phyloP scores from a whole-genome alignment of 129 eudicot genomes.

The Arctium lappa region DNA sequence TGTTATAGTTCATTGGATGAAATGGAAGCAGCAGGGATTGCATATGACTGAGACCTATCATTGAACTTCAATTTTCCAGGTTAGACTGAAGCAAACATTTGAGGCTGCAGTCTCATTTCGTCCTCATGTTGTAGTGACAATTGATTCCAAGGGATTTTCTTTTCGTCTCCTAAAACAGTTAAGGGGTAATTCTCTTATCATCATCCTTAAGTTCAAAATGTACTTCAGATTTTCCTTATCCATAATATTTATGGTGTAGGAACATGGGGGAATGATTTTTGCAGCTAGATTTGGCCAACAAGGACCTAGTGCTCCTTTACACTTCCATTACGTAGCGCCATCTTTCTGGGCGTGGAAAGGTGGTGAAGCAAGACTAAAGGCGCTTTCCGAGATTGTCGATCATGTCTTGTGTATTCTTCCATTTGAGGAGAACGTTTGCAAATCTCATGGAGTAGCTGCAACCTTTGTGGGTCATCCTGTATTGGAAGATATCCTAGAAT shows the following conservation, averaged over 20 bases:
- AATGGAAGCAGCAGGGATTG: background rate
- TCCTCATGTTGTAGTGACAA: slow-evolving; percentile 88
- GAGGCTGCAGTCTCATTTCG: slow-evolving; percentile 62
- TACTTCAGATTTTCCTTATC: slow-evolving; percentile 15
- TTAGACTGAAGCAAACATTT: slow-evolving; percentile 61
- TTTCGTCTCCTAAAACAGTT: slow-evolving; percentile 77
- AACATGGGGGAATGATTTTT: slow-evolving; percentile 55
- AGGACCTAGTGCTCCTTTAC: slow-evolving; percentile 47
- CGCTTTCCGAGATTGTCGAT: slow-evolving; percentile 71
- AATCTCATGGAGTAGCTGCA: slow-evolving; percentile 60
- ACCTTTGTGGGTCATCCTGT: slow-evolving; percentile 97
- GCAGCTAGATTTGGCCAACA: slow-evolving; percentile 70
- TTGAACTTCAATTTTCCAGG: slow-evolving; percentile 41
- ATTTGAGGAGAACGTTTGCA: slow-evolving; percentile 75
- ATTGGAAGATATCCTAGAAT: slow-evolving; percentile 69
- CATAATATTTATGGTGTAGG: slow-evolving; percentile 48
- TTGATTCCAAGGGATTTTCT: slow-evolving; percentile 92
- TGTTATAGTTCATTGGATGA: background rate
- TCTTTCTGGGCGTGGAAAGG: slow-evolving; percentile 99
- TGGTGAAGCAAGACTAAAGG: slow-evolving; percentile 80
- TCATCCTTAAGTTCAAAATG: background rate
- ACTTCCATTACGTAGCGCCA: slow-evolving; percentile 95
- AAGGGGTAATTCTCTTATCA: slow-evolving; percentile 46
- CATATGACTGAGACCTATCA: background rate
- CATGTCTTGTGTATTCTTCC: slow-evolving; percentile 89